A percentile compares a stretch with the other conserved stretches of the same genome.
Evolutionary conservation across 73 alveolate species (phyloP).

Genomic region (Breviolum minutum): DNA sequence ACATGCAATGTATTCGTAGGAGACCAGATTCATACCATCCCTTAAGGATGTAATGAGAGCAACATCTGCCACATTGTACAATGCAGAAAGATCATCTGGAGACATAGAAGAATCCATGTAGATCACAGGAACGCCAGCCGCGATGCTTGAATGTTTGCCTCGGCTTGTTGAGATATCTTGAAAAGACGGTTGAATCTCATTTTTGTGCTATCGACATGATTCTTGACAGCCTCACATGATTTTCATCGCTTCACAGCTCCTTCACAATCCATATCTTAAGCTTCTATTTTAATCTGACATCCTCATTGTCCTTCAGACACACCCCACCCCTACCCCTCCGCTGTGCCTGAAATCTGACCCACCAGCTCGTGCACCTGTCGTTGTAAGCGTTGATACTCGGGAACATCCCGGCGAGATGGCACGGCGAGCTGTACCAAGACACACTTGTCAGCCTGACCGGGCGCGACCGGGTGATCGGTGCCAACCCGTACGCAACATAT

Average conservation of each 20-base stretch:
- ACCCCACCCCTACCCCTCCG: not conserved
- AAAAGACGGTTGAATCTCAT: too few species aligned
- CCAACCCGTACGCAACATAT: too few species aligned
- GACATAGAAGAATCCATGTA: constrained; percentile 62
- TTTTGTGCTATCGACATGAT: too few species aligned
- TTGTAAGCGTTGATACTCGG: constrained; percentile 59
- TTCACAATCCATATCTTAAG: too few species aligned
- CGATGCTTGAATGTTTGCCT: constrained; percentile 45
- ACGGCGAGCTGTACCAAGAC: constrained; percentile 79
- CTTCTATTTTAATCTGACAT: too few species aligned
- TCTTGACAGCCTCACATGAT: too few species aligned
- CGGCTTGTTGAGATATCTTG: not conserved
- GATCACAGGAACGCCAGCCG: constrained; percentile 51
- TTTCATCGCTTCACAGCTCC: too few species aligned
- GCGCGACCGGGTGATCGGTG: too few species aligned
- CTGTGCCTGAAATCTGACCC: constrained; percentile 7
- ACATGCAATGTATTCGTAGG: constrained; percentile 87
- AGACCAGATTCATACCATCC: constrained; percentile 93
- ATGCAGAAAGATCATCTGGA: constrained; percentile 23
- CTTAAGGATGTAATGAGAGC: constrained; percentile 73
- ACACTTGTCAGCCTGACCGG: not conserved
- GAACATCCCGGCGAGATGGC: constrained; percentile 48
- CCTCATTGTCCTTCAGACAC: too few species aligned
- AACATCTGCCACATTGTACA: constrained; percentile 88
- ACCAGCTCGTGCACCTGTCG: constrained; percentile 81